phyloP scores from a whole-genome alignment of 805 yeast genomes.

The Saturnispora kantuleensis region DNA sequence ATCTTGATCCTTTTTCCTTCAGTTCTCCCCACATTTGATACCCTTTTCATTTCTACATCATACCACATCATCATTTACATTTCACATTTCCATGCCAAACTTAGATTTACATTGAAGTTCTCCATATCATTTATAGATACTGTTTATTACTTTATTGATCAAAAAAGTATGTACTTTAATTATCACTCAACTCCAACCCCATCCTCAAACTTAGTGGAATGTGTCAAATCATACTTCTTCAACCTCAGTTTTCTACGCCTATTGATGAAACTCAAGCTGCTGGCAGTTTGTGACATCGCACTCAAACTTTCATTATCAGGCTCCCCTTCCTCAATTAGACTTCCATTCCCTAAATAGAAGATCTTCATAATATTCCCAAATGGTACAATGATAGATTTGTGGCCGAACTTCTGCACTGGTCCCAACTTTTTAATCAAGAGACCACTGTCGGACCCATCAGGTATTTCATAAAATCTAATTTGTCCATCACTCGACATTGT shows the following conservation, averaged over 20 bases:
- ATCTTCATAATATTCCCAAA: conserved; percentile 68
- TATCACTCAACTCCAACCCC: neutral
- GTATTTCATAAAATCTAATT: conserved; percentile 49
- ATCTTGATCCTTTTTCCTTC: neutral
- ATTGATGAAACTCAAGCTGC: conserved; percentile 27
- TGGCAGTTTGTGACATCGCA: conserved; percentile 23
- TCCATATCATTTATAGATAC: too few relatives aligned
- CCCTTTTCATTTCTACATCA: neutral
- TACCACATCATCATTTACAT: neutral
- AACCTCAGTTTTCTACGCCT: conserved; percentile 28
- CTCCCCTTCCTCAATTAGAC: conserved; percentile 51
- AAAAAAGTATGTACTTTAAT: too few relatives aligned
- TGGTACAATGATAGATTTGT: conserved; percentile 63
- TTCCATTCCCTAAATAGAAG: conserved; percentile 67
- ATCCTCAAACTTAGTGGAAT: conserved; percentile 29
- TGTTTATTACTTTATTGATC: neutral
- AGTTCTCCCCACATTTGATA: neutral
- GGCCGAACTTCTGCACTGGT: conserved; percentile 63
- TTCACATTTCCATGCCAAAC: neutral
- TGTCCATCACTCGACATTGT: conserved; percentile 62
- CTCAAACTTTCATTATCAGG: conserved; percentile 32
- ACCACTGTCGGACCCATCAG: conserved; percentile 34
- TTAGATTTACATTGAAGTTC: neutral
- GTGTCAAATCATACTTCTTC: conserved; percentile 28
- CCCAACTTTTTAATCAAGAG: conserved; percentile 47